Evolutionary conservation across 2,329 filamentous ascomycete species (phyloP), one percentile per base, ranked within the genome.

Genomic region (Chaetomiaceae sp.): DNA sequence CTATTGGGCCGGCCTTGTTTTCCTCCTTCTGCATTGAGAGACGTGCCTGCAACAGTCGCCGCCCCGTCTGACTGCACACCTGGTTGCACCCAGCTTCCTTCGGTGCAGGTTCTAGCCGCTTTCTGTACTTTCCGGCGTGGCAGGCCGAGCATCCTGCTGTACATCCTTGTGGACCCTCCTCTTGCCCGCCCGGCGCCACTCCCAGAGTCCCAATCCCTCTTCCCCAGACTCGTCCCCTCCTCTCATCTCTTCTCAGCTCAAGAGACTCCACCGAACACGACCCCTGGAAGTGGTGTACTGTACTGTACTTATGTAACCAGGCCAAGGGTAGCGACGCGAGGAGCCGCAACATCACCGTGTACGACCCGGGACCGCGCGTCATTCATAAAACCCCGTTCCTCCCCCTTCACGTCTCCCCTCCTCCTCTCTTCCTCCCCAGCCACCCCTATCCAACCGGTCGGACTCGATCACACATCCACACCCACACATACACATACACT

Each of bases 61-160:
- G 21, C 18, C 43, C 30, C 30, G 36, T 21, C 14, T 11, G 9
- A 10, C 34, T 6, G 33, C 3, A 32, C 37, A 10, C 38, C 18
- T 51, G 41, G 38, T 18, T 52, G 21, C 18, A 21, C 37, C n/a
- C n/a, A n/a, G n/a, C n/a, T n/a, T 55, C 47, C 45, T 62, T 61
- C 60, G 33, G 42, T 50, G 51, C 41, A 43, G 54, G 55, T 59
- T 62, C 60, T 59, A 61, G 57, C 55, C 55, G 38, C 37, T 61
- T 62, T 59, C 59, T 46, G 41, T 50, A 48, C 48, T n/a, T 34
- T 52, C 29, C 36, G 43, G 27, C 21, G 32, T 18, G 32, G n/a
- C 23, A n/a, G 25, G 11, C 9, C 21, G 25, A 20, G 34, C 45
- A 27, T 9, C 20, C 32, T 8, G n/a, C 21, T 34, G 25, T 33